Evolutionary conservation across 768 basidiomycete genomes (phyloP), one percentile per base, ranked within the genome.

Genomic region (Trametes gibbosa): DNA sequence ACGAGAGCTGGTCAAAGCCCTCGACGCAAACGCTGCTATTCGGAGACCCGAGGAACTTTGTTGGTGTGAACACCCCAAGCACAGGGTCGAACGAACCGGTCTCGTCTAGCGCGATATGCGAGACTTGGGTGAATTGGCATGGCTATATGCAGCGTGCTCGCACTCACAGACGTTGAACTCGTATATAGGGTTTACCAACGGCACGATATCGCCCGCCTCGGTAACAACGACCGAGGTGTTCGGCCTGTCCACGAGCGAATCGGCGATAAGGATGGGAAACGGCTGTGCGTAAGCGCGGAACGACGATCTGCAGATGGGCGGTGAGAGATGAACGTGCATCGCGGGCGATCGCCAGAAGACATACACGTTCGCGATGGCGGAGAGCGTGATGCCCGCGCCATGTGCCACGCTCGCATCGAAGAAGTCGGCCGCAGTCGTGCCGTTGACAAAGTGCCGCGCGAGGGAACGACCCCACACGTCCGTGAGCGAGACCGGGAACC

Each of bases 381-480:
- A 87, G 82, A 86, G 86, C 10, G 87, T 77, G 56, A 86, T 80
- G 5, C 87, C 88, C n/a, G 86, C 84, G n/a, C 87, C 87, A 61
- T 90, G 88, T 7, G 77, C 75, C 0, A 81, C 74, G 42, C 77
- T 69, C 47, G 84, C 81, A 1, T 81, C 81, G 70, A 84, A 86
- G 65, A 89, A 84, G 65, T 88, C 84, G 10, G 53, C 56, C 16
- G 77, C 73, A 6, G 77, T 75, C 0, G 88, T 90, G 51, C 83
- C 81, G 66, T 85, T 89, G 58, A 87, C 73, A 65, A 90, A 90
- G 69, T 92, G 90, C 62, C 87, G 86, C 1, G 85, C 80, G 34
- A 91, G 78, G 69, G 84, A 81, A 1, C 86, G 82, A 0, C 79
- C 75, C 79, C 85, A 89, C 6, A 83, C 73, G 66, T 90, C 88